A percentile compares a stretch with the other conserved stretches of the same genome.
These are phyloP conservation scores for Claviceps lovelessii DNA, from an alignment of 2,329 filamentous ascomycete genomes.

Conservation along the genomic window DNA sequence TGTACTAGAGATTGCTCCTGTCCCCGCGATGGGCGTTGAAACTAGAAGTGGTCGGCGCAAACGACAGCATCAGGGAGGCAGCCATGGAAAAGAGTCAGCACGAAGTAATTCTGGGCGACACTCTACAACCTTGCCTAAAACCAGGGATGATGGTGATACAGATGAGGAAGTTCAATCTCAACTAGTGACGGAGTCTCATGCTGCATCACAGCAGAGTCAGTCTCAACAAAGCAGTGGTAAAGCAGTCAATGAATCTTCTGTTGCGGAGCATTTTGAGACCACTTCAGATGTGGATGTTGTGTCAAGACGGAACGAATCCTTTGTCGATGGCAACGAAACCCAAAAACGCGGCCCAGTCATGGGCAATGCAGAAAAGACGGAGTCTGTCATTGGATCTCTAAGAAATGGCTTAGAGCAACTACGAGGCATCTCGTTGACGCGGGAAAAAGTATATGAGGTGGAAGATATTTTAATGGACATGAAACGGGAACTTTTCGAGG, in stretches of 20 bases:
- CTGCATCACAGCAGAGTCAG: constrained; percentile 22
- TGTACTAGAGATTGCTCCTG: neutral
- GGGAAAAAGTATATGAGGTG: constrained; percentile 52
- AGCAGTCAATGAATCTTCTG: neutral
- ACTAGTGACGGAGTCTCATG: constrained; percentile 25
- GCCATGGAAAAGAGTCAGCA: neutral
- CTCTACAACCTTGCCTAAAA: constrained; percentile 1
- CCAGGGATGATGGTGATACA: constrained; percentile 18
- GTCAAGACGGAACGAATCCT: neutral
- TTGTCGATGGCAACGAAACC: constrained; percentile 1
- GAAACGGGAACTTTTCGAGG: constrained; percentile 57
- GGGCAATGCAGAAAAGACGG: constrained; percentile 6
- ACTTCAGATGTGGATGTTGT: neutral
- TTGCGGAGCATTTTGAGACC: neutral
- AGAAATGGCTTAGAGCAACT: constrained; percentile 39
- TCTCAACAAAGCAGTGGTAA: constrained; percentile 6
- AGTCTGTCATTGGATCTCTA: constrained; percentile 19
- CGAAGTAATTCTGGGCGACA: constrained; percentile 5
- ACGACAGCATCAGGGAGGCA: constrained; percentile 5
- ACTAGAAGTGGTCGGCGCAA: constrained; percentile 10
- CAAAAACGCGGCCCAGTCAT: constrained; percentile 2
- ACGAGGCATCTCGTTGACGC: constrained; percentile 43
- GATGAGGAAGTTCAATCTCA: constrained; percentile 29
- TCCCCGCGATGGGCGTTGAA: constrained; percentile 3
- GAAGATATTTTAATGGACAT: constrained; percentile 72